Percentiles rank a stretch among this genome's conserved stretches.
phyloP scores from a whole-genome alignment of 2,329 filamentous ascomycete genomes.

The Chrysoporthe austroafricana region DNA sequence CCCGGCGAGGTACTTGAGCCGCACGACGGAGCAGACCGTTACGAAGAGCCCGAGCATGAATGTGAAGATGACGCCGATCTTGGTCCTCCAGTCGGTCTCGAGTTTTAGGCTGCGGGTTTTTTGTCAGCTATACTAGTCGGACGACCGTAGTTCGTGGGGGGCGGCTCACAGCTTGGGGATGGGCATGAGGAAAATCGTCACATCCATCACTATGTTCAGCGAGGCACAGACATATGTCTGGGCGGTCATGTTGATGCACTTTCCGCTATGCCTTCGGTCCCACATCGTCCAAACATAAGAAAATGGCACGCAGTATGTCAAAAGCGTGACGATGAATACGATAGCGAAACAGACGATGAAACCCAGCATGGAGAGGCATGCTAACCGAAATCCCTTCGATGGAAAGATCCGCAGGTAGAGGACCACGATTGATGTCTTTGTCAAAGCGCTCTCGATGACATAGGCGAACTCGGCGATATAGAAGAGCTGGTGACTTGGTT shows the following conservation, averaged over 20 bases:
- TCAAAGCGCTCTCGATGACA: constrained; percentile 35
- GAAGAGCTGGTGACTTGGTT: constrained; percentile 34
- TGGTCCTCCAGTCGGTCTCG: constrained; percentile 35
- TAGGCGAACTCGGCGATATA: constrained; percentile 42
- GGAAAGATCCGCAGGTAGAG: constrained; percentile 39
- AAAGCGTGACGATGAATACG: constrained; percentile 30
- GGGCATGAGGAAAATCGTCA: constrained; percentile 41
- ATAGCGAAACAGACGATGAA: constrained; percentile 30
- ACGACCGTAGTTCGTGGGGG: background rate
- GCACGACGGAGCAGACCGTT: constrained; percentile 41
- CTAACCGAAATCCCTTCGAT: constrained; percentile 35
- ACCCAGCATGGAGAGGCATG: constrained; percentile 25
- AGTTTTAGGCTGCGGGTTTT: constrained; percentile 32
- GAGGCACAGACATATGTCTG: constrained; percentile 38
- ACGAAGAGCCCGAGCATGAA: constrained; percentile 45
- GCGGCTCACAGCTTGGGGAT: constrained; percentile 37
- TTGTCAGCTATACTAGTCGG: background rate
- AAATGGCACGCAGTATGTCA: constrained; percentile 32
- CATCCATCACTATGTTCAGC: constrained; percentile 42
- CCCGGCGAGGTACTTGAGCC: constrained; percentile 40
- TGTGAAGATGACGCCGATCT: constrained; percentile 39
- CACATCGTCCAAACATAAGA: constrained; percentile 31
- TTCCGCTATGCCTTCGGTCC: constrained; percentile 30
- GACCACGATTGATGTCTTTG: constrained; percentile 37
- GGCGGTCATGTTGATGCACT: constrained; percentile 40